Percentiles rank a stretch among this genome's conserved stretches.
phyloP scores from a whole-genome alignment of 257 asterid genomes.

The Solanum paucissectum region DNA sequence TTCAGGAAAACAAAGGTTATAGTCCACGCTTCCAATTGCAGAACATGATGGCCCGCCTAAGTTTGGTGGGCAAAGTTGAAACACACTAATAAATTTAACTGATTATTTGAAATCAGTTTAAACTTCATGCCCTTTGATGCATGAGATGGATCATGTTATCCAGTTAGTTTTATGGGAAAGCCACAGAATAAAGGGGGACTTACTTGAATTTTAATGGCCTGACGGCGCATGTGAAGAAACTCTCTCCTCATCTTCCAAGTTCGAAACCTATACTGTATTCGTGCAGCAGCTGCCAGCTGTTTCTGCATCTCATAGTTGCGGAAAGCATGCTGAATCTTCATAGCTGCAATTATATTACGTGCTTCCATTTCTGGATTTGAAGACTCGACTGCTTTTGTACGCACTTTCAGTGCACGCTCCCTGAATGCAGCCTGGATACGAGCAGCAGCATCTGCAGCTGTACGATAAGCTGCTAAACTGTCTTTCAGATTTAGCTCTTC shows the following conservation, averaged over 20 bases:
- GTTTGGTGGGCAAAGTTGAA: neutral
- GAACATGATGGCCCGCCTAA: neutral
- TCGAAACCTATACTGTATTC: constrained; percentile 79
- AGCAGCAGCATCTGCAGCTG: constrained; percentile 78
- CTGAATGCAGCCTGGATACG: constrained; percentile 64
- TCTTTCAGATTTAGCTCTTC: constrained; percentile 74
- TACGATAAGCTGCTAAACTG: constrained; percentile 78
- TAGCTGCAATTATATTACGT: constrained; percentile 74
- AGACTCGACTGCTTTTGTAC: constrained; percentile 29
- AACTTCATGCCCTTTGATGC: neutral
- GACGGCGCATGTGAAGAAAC: constrained; percentile 77
- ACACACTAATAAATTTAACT: neutral
- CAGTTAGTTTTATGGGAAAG: neutral
- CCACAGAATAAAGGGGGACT: neutral
- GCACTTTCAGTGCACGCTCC: constrained; percentile 36
- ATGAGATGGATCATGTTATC: neutral
- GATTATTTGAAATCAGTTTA: neutral
- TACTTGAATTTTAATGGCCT: constrained; percentile 82
- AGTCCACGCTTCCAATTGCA: neutral
- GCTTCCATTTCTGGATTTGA: constrained; percentile 77
- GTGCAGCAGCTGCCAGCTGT: constrained; percentile 75
- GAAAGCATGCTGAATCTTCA: constrained; percentile 97
- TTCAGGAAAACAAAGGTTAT: neutral
- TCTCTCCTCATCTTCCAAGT: constrained; percentile 80
- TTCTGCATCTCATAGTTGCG: constrained; percentile 61